Evolutionary conservation across 1,284 basidiomycete species (phyloP), one percentile per base, ranked within the genome.

Genomic region (Cutaneotrichosporon mucoides): DNA sequence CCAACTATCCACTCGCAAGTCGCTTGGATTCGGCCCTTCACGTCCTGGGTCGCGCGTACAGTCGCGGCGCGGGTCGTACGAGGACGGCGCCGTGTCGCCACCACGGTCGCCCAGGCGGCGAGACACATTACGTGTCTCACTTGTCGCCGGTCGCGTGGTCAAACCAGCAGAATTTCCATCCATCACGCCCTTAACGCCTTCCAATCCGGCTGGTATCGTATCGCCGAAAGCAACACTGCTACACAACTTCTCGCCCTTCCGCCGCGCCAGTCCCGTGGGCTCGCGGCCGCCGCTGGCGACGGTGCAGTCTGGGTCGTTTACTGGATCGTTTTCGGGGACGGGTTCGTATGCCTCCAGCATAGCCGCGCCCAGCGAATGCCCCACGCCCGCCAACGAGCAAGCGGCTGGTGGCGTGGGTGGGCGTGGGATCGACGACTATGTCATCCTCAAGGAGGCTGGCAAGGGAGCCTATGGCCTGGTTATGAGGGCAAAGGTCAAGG

Each of bases 391-490:
- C 35, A 72, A 66, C 15, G 76, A 79, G 57, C 11, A 35, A 5
- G 69, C 66, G n/a, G 68, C 68, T 0, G 73, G 72, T 11, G 77
- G 76, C 24, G 64, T 73, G 1, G 77, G 77, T 34, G 77, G 76
- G 5, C 67, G 71, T 10, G 77, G 77, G 8, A 79, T 79, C 42
- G 73, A 75, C 40, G 76, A 77, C 59, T 79, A 79, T 69, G 82
- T 88, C 36, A 88, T 96, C 56, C 85, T 92, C 66, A 84, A 84
- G 52, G 91, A 96, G 72, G 89, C 94, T 16, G 92, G 95, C 33
- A 84, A 92, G 60, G 95, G 95, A n/a, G 95, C 95, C 11, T 99
- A 99, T 76, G 95, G 95, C 0, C 82, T 98, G 47, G 95, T 99
- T 34, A 94, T 96, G 79, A 84, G 90, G 55, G 95, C 87, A 1